phyloP scores from a whole-genome alignment of 2,329 filamentous ascomycete species.

The Fragosphaeria purpurea region DNA sequence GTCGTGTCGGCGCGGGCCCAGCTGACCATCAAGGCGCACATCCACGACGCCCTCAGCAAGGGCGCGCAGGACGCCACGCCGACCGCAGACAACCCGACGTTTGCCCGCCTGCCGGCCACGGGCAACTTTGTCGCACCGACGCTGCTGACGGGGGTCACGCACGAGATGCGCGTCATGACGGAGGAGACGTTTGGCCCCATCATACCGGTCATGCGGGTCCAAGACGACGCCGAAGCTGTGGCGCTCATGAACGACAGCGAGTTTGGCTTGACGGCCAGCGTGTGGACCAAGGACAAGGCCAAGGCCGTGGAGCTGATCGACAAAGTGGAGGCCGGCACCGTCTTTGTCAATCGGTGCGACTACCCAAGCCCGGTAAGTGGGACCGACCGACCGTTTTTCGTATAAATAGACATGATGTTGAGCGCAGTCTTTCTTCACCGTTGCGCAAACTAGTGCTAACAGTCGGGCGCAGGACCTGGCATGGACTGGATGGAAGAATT shows the following conservation, averaged over 20 bases:
- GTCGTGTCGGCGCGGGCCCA: constrained; percentile 76
- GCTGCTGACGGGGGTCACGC: constrained; percentile 67
- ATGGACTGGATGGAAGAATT: constrained; percentile 98
- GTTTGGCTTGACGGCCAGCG: constrained; percentile 89
- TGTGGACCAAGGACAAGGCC: constrained; percentile 84
- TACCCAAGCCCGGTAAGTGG: constrained; percentile 76
- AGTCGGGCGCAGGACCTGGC: constrained; percentile 58
- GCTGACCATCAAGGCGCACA: constrained; percentile 64
- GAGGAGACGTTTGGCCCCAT: constrained; percentile 94
- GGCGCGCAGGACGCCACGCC: constrained; percentile 81
- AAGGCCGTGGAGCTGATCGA: constrained; percentile 69
- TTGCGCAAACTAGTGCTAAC: too few relatives aligned
- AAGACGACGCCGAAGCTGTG: constrained; percentile 70
- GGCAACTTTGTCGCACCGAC: constrained; percentile 88
- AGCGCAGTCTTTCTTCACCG: not conserved
- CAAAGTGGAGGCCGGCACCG: constrained; percentile 80
- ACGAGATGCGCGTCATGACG: constrained; percentile 79
- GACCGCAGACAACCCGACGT: constrained; percentile 55
- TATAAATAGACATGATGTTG: too few relatives aligned
- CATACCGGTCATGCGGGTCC: constrained; percentile 82
- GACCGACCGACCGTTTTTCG: too few relatives aligned
- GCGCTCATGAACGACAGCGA: constrained; percentile 88
- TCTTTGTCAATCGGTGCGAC: constrained; percentile 92
- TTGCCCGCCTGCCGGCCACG: constrained; percentile 58
- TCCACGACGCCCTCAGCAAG: constrained; percentile 72